Evolutionary conservation across 2,329 filamentous ascomycete genomes (phyloP).

Genomic region (Calcarisporium arbuscula): DNA sequence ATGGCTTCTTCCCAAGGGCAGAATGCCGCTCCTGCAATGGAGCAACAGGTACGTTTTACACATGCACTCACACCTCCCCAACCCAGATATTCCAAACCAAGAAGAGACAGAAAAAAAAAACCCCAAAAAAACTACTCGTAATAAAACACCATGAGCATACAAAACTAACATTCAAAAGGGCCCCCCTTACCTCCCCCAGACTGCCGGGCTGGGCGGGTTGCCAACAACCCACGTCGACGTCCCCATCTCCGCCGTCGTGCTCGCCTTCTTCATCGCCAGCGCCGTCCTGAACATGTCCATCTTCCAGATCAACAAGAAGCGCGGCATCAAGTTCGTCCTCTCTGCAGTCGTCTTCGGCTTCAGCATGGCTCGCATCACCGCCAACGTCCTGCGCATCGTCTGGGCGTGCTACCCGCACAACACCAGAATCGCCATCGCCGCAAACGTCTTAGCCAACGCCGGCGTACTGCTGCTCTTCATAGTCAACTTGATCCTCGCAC

Average conservation of each 20-base stretch:
- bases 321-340: conserved; percentile 53
- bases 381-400: conserved; percentile 45
- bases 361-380: conserved; percentile 47
- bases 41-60: too few relatives aligned
- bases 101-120: too few relatives aligned
- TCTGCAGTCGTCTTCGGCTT: conserved; percentile 53
- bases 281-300: conserved; percentile 54
- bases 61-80: too few relatives aligned
- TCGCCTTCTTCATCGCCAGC: conserved; percentile 49
- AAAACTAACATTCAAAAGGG: too few relatives aligned
- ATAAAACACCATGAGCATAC: too few relatives aligned
- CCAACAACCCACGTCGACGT: conserved; percentile 55
- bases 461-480: conserved; percentile 72
- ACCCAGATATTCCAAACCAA: too few relatives aligned
- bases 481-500: conserved; percentile 70
- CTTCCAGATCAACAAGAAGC: conserved; percentile 41
- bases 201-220: conserved; percentile 48
- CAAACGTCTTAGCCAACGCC: conserved; percentile 64
- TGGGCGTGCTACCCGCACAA: conserved; percentile 40
- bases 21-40: too few relatives aligned
- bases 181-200: conserved; percentile 31
- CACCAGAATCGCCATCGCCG: conserved; percentile 45
- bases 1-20: too few relatives aligned
- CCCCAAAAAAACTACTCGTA: too few relatives aligned
- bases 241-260: conserved; percentile 57